Evolutionary conservation across 176 grass and related monocot species (phyloP), one percentile per base, ranked within the genome.

Genomic region (Cocos nucifera): DNA sequence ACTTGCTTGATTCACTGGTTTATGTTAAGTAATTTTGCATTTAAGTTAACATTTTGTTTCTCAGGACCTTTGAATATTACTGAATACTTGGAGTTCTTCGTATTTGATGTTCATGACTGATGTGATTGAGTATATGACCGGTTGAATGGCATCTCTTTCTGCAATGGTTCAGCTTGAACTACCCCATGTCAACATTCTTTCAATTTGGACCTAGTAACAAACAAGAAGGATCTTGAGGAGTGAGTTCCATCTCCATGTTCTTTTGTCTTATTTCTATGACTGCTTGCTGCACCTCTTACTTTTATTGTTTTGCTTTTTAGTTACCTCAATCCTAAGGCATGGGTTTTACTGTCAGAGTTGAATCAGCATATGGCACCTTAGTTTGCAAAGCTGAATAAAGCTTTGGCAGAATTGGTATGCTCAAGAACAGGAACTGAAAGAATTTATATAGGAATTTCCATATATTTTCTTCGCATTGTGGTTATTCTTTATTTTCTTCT

Each of bases 111-210:
- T 98, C 49, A 66, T 98, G 61, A 92, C 73, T 60, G 93, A 98
- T 77, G 93, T 98, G 57, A 83, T 84, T 17, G 92, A 98, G 73
- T 98, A 92, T 70, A 98, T 92, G 52, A 98, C 87, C 50, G 87
- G 93, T 62, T 98, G 87, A 71, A 82, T 98, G 84, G 87, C 93
- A 53, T 98, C 87, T 73, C 88, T 98, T 58, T 83, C 93, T 71
- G 87, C 93, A 6, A 98, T 92, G 93, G 71, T 98, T 80, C 93
- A 98, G 65, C 93, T 98, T 67, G 93, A 98, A 79, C 71, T 98
- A 74, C 88, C 93, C 50, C 88, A 98, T 61, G 73, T 98, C 62
- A 98, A 98, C 71, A 92, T 98, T 54, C 93, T 98, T 73, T 86
- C 93, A 29, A 98, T 61, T 92, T 98, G 93, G 93, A 98, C 59